Evolutionary conservation across 495 filamentous ascomycete species (phyloP), one percentile per base, ranked within the genome.

Genomic region (Trichoderma erinaceum): DNA sequence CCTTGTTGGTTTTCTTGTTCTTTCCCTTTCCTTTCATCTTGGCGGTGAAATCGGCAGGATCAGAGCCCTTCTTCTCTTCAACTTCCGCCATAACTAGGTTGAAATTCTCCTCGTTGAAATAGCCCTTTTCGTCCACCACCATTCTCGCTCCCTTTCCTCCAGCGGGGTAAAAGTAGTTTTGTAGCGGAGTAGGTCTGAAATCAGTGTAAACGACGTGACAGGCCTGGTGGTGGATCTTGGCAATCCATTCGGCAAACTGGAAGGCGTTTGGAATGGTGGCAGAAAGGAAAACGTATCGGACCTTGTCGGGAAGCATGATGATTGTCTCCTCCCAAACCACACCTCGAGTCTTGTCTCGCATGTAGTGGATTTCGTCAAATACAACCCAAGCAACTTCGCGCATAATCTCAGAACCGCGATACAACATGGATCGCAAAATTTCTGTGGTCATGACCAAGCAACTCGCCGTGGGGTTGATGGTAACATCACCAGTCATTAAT

Each of bases 271-370:
- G 95, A 69, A 99, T 99, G n/a, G 95, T 99, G 48, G 95, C 95
- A 32, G 95, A 99, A 41, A 99, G 80, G 81, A 99, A 99, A 41
- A 97, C 95, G 72, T 98, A 99, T 78, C 92, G 90, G 68, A 98
- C 95, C 82, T 99, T 97, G 81, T 99, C 94, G 6, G 95, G 95
- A 12, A 99, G 81, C 29, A 99, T 82, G 74, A 99, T 99, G 75
- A 99, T 96, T 10, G 96, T 98, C 78, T 99, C 95, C 76, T 99
- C 95, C 95, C 95, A 99, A 12, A 99, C 95, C 12, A 99, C 95
- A 79, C 95, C 95, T 75, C 95, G 87, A 69, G 88, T 85, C 73
- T 92, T 92, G 80, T 99, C 95, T 71, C 95, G 85, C 90, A 99
- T 88, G 81, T 98, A 99, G 78, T 99, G 95, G 64, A 99, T 96